phyloP scores from a whole-genome alignment of 768 basidiomycete species.

The Hebeloma cylindrosporum region DNA sequence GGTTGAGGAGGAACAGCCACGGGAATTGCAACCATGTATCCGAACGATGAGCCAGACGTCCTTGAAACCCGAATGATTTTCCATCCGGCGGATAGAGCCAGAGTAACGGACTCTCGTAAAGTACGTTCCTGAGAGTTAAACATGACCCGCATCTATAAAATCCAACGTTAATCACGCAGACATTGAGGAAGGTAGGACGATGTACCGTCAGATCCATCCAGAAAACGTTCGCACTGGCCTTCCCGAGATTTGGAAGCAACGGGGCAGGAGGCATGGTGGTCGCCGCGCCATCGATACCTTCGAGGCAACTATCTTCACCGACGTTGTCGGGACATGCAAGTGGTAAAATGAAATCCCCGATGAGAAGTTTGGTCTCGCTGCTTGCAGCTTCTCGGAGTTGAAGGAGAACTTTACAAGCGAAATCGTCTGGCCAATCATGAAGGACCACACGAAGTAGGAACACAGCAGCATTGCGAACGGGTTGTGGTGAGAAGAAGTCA shows the following conservation, averaged over 20 bases:
- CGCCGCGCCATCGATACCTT: constrained; percentile 52
- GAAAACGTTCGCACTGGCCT: constrained; percentile 68
- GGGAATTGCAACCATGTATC: constrained; percentile 69
- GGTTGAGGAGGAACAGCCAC: constrained; percentile 43
- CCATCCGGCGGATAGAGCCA: constrained; percentile 62
- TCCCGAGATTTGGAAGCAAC: constrained; percentile 72
- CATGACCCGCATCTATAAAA: constrained; percentile 60
- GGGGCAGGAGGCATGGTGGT: constrained; percentile 56
- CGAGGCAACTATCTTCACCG: constrained; percentile 26
- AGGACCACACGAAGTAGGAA: constrained; percentile 71
- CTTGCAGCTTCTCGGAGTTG: constrained; percentile 46
- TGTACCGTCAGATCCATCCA: constrained; percentile 69
- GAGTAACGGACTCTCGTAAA: constrained; percentile 56
- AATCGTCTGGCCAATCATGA: constrained; percentile 77
- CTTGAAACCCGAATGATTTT: constrained; percentile 54
- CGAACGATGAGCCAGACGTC: constrained; percentile 66
- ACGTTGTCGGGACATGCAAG: constrained; percentile 61
- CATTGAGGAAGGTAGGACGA: constrained; percentile 1
- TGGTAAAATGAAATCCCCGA: constrained; percentile 72
- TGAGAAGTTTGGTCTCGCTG: constrained; percentile 58
- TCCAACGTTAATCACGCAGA: neutral
- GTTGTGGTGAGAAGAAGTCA: constrained; percentile 75
- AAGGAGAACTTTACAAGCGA: constrained; percentile 46
- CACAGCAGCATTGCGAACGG: constrained; percentile 51
- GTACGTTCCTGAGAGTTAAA: constrained; percentile 75